Evolutionary conservation across 495 filamentous ascomycete genomes (phyloP).

Genomic region (Lichenothelia convexa): DNA sequence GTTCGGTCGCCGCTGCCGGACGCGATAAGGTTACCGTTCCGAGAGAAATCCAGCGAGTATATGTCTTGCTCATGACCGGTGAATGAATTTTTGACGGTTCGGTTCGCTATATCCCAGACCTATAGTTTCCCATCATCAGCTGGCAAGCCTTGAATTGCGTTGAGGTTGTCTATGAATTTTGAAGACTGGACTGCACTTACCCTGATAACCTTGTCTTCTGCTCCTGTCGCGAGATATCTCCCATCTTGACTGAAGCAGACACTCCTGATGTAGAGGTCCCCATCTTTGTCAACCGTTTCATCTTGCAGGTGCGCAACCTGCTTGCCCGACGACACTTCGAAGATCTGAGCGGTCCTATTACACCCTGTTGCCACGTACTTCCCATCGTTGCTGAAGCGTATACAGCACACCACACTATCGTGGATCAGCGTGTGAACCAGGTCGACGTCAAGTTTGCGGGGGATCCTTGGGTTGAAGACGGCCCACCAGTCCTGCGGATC

Average conservation of each 20-base stretch:
- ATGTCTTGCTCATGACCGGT: conserved; percentile 27
- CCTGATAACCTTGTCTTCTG: conserved; percentile 26
- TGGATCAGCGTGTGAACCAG: conserved; percentile 23
- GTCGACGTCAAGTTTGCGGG: conserved; percentile 22
- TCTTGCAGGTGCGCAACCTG: conserved; percentile 23
- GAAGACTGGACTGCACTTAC: conserved; percentile 18
- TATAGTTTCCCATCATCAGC: conserved; percentile 2
- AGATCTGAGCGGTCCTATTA: conserved; percentile 26
- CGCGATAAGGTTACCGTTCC: conserved; percentile 23
- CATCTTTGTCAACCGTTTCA: conserved; percentile 16
- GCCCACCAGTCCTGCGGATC: conserved; percentile 24
- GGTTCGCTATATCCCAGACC: conserved; percentile 24
- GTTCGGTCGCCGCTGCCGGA: conserved; percentile 25
- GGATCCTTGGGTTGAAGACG: conserved; percentile 23
- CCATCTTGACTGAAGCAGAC: conserved; percentile 28
- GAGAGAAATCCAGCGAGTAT: conserved; percentile 25
- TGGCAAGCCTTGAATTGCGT: neutral
- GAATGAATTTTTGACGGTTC: conserved; percentile 21
- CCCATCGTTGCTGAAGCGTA: conserved; percentile 25
- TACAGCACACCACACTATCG: conserved; percentile 26
- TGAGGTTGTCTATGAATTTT: neutral
- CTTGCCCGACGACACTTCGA: conserved; percentile 20
- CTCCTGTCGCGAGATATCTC: conserved; percentile 23
- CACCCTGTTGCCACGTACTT: conserved; percentile 24
- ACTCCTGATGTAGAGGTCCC: conserved; percentile 25